A percentile compares a stretch with the other conserved stretches of the same genome.
Evolutionary conservation across 139 green algal genomes (phyloP).

Genomic region (Diplosphaera chodatii): DNA sequence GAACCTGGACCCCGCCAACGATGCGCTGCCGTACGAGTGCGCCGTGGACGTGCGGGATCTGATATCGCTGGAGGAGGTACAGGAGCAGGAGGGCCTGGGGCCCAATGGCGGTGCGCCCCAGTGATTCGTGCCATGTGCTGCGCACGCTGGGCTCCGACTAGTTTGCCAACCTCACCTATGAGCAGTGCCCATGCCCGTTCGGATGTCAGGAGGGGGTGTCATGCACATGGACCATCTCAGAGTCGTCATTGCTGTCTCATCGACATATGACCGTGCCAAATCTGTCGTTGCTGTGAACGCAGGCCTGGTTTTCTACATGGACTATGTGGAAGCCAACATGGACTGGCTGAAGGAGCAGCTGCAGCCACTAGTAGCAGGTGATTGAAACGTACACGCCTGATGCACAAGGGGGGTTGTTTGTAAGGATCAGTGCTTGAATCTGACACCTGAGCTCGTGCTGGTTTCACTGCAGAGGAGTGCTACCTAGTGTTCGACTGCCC

Average conservation of each 20-base stretch:
- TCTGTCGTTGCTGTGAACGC: neutral
- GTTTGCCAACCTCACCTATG: too few species aligned
- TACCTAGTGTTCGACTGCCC: constrained; percentile 87
- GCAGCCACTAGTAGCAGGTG: constrained; percentile 49
- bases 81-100: constrained; percentile 52
- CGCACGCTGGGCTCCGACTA: too few species aligned
- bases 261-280: too few species aligned
- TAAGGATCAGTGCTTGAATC: too few species aligned
- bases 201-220: too few species aligned
- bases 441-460: too few species aligned
- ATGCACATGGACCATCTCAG: too few species aligned
- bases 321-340: constrained; percentile 71
- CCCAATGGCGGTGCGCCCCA: constrained; percentile 62
- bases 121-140: too few species aligned
- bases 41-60: constrained; percentile 69
- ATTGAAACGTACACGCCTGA: too few species aligned
- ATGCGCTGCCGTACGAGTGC: constrained; percentile 65
- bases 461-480: constrained; percentile 54
- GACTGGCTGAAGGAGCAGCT: constrained; percentile 83
- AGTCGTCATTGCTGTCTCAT: too few species aligned
- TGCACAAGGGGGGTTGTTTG: too few species aligned
- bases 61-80: constrained; percentile 52
- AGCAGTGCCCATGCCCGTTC: too few species aligned
- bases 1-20: constrained; percentile 89
- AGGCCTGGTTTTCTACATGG: constrained; percentile 72